These are phyloP conservation scores for Onygena corvina DNA, from an alignment of 2,329 filamentous ascomycete genomes.

Conservation along the genomic window DNA sequence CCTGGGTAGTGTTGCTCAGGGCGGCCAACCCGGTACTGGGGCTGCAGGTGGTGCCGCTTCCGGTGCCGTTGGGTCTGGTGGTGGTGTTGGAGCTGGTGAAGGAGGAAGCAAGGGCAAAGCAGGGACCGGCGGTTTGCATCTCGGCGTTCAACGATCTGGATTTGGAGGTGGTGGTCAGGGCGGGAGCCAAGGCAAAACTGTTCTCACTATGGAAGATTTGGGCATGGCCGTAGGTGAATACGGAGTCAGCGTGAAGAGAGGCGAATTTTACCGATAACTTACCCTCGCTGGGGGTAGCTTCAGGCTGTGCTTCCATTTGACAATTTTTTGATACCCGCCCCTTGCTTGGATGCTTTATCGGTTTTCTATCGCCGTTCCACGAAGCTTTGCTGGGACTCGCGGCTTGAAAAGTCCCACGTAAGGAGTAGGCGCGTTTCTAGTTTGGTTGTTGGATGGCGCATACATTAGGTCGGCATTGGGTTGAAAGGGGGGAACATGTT, in stretches of 20 bases:
- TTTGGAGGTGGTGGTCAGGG: conserved; percentile 82
- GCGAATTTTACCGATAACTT: conserved; percentile 79
- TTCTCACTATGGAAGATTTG: conserved; percentile 95
- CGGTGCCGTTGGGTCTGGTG: conserved; percentile 30
- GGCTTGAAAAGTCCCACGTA: background rate
- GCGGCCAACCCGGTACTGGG: conserved; percentile 32
- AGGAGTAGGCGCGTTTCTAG: background rate
- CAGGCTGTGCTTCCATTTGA: background rate
- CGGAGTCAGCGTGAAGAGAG: conserved; percentile 91
- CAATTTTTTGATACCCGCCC: background rate
- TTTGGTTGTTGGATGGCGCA: background rate
- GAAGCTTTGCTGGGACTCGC: background rate
- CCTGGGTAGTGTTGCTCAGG: conserved; percentile 41
- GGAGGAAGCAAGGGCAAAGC: conserved; percentile 38
- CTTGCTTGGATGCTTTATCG: background rate
- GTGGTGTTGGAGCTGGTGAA: conserved; percentile 34
- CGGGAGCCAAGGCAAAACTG: conserved; percentile 70
- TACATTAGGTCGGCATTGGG: background rate
- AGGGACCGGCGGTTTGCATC: conserved; percentile 38
- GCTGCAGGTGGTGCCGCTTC: conserved; percentile 40
- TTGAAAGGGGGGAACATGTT: background rate
- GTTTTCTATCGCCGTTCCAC: background rate
- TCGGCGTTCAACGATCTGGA: conserved; percentile 64
- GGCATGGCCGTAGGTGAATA: conserved; percentile 98
- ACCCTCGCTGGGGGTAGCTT: background rate